These are phyloP conservation scores for Rhizopus microsporus DNA, from an alignment of 371 early-diverging fungal species.

Conservation along the genomic window DNA sequence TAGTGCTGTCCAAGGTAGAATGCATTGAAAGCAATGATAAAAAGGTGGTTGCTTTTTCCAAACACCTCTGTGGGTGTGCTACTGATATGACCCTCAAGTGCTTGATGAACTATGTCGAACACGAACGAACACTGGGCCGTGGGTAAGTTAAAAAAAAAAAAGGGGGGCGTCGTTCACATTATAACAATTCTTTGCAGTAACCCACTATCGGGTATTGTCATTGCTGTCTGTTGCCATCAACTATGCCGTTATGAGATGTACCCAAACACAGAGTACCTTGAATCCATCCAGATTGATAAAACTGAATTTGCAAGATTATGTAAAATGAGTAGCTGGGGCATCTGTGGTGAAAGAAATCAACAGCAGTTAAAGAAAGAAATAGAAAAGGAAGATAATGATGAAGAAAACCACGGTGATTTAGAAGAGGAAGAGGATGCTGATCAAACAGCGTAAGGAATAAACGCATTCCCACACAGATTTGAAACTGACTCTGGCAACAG, in stretches of 20 bases:
- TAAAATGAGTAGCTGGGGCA: conserved; percentile 77
- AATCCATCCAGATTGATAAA: conserved; percentile 47
- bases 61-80: conserved; percentile 93
- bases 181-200: conserved; percentile 17
- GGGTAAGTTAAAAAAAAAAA: conserved; percentile 22
- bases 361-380: conserved; percentile 3
- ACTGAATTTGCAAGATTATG: conserved; percentile 61
- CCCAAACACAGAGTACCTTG: conserved; percentile 65
- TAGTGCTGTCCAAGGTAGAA: conserved; percentile 57
- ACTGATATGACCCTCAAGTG: conserved; percentile 87
- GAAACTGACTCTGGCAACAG: not conserved
- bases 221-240: conserved; percentile 93
- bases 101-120: conserved; percentile 59
- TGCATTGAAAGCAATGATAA: conserved; percentile 38
- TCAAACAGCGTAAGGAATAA: conserved; percentile 42
- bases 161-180: not conserved
- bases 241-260: conserved; percentile 80
- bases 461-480: not conserved
- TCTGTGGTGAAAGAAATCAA: conserved; percentile 44
- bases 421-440: conserved; percentile 50
- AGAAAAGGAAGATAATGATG: conserved; percentile 25
- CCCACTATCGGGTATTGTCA: conserved; percentile 72
- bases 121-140: conserved; percentile 33
- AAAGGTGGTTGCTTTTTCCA: conserved; percentile 74
- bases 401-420: conserved; percentile 48